Conservation (phyloP, 192 early-diverging fungal genomes). For the Jimgerdemannia flammicorona region DNA sequence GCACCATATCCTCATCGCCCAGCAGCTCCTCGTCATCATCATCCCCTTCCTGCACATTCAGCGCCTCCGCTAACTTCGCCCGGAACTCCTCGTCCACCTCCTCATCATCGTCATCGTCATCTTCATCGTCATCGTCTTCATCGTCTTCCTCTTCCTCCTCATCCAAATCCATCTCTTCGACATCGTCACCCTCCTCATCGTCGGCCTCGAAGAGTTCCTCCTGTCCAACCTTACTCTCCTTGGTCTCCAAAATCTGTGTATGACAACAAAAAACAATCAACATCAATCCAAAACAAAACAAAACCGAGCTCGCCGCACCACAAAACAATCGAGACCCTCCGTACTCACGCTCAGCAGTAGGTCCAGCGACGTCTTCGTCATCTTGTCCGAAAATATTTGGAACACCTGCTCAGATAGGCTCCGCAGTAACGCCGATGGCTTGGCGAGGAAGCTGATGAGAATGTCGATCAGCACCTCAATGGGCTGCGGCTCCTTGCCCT, state of each 20-base stretch:
- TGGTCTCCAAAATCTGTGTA: conserved; percentile 42
- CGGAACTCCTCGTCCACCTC: conserved; percentile 74
- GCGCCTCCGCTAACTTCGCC: conserved; percentile 64
- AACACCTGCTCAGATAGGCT: conserved; percentile 81
- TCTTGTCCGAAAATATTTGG: conserved; percentile 68
- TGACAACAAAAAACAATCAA: not conserved
- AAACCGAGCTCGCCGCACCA: conserved; percentile 12
- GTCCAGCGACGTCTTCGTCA: conserved; percentile 75
- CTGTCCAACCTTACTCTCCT: conserved; percentile 50
- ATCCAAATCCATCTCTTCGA: conserved; percentile 18
- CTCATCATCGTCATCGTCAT: conserved; percentile 31
- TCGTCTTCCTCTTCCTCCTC: conserved; percentile 15
- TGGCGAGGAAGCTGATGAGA: conserved; percentile 82
- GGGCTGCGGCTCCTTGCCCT: conserved; percentile 66
- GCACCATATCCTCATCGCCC: conserved; percentile 43
- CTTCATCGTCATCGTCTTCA: conserved; percentile 21
- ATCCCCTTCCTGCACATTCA: conserved; percentile 54
- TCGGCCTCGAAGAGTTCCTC: conserved; percentile 56
- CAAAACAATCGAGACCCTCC: conserved; percentile 14
- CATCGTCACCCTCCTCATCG: conserved; percentile 29
- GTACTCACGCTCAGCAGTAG: conserved; percentile 64
- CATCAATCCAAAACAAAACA: conserved; percentile 13
- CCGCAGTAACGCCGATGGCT: conserved; percentile 72
- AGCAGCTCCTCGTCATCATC: conserved; percentile 28
- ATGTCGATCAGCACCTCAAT: conserved; percentile 95